These are phyloP conservation scores for Sisymbrium altissimum DNA, from an alignment of 345 rosid species.

Conservation along the genomic window DNA sequence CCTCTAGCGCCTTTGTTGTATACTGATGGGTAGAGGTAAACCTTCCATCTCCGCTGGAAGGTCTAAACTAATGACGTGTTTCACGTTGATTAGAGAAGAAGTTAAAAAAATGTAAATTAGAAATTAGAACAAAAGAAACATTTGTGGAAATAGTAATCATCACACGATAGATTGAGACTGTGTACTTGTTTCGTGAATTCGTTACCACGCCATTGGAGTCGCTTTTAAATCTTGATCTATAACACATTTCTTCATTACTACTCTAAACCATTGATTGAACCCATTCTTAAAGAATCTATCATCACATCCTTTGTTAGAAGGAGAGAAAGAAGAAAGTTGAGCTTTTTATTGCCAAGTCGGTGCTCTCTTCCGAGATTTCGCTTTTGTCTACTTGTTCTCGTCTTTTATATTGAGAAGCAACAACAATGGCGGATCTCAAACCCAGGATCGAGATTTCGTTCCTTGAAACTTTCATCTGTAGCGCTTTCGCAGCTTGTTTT, in stretches of 20 bases:
- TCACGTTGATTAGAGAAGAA: neutral
- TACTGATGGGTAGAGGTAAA: neutral
- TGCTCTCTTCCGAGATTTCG: constrained; percentile 35
- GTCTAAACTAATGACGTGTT: constrained; percentile 3
- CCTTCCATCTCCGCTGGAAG: neutral
- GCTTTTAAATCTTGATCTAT: constrained; percentile 23
- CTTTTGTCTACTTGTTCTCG: neutral
- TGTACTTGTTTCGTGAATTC: constrained; percentile 10
- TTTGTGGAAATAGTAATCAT: constrained; percentile 4
- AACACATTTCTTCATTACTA: constrained; percentile 24
- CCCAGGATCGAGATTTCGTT: constrained; percentile 72
- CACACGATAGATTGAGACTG: constrained; percentile 21
- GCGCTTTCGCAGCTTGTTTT: constrained; percentile 98
- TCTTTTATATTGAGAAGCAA: neutral
- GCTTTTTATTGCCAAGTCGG: constrained; percentile 20
- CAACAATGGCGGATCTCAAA: constrained; percentile 58
- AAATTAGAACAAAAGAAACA: too few relatives aligned
- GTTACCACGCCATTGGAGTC: constrained; percentile 34
- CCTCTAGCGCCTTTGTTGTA: constrained; percentile 69
- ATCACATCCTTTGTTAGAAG: neutral
- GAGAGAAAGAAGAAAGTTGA: neutral
- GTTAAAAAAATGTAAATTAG: too few relatives aligned
- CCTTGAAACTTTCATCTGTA: constrained; percentile 74
- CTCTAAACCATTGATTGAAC: constrained; percentile 2
- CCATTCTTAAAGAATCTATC: neutral